Conservation (phyloP, 805 yeast genomes). For the Candida silvicultrix region DNA sequence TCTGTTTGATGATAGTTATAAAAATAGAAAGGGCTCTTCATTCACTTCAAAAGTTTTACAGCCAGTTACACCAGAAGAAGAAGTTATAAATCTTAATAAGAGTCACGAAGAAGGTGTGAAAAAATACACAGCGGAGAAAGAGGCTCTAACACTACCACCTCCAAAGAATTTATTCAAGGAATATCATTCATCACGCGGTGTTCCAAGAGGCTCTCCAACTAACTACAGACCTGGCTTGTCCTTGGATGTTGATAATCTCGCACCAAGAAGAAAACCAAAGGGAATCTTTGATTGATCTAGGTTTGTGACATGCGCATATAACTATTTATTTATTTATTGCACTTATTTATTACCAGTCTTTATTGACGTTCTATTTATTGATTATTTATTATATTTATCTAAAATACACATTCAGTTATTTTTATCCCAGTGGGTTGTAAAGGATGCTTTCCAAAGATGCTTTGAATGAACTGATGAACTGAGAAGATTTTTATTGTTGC, state of each 20-base stretch:
- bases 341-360: slow-evolving; percentile 1
- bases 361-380: neutral
- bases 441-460: no score
- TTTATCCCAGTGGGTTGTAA: neutral
- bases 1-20: slow-evolving; percentile 6
- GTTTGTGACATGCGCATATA: neutral
- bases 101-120: neutral
- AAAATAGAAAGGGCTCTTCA: neutral
- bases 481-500: slow-evolving; percentile 2
- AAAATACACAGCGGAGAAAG: neutral
- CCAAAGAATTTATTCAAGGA: neutral
- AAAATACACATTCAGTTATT: neutral
- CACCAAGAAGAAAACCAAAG: slow-evolving; percentile 13
- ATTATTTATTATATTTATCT: neutral
- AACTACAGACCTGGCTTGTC: slow-evolving; percentile 11
- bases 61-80: neutral
- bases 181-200: slow-evolving; percentile 8
- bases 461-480: no score
- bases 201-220: slow-evolving; percentile 12
- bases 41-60: neutral
- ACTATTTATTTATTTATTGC: neutral
- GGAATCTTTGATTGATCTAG: slow-evolving; percentile 10
- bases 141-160: slow-evolving; percentile 7
- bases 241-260: slow-evolving; percentile 7
- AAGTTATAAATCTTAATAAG: neutral